A percentile compares a stretch with the other conserved stretches of the same genome.
phyloP scores from a whole-genome alignment of 2,329 filamentous ascomycete species.

The Diaporthe ampelina region DNA sequence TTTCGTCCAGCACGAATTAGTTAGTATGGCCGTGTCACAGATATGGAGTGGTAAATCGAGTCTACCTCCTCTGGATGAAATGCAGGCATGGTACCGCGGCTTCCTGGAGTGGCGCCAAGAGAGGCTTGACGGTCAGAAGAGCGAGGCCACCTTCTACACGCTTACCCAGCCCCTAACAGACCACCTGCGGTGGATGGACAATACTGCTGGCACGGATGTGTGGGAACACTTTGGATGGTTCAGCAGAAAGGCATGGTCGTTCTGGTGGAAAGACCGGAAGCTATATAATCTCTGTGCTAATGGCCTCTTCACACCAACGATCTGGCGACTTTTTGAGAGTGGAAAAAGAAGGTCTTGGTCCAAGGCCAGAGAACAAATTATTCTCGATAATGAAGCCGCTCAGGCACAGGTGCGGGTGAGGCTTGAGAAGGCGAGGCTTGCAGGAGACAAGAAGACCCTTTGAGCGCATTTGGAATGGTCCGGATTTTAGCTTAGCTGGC shows the following conservation, averaged over 20 bases:
- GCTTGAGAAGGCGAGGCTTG: background rate
- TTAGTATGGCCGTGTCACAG: conserved; percentile 37
- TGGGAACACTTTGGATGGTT: conserved; percentile 39
- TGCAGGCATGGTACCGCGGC: conserved; percentile 13
- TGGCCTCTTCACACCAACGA: conserved; percentile 25
- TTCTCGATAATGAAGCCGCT: conserved; percentile 3
- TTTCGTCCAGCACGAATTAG: conserved; percentile 39
- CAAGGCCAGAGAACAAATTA: conserved; percentile 18
- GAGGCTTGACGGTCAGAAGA: conserved; percentile 5
- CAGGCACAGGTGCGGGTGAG: conserved; percentile 2
- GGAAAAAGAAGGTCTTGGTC: conserved; percentile 29
- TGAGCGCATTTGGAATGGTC: background rate
- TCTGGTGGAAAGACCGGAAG: conserved; percentile 40
- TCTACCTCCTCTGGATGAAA: conserved; percentile 22
- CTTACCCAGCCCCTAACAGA: conserved; percentile 26
- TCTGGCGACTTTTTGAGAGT: conserved; percentile 38
- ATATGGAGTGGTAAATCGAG: conserved; percentile 33
- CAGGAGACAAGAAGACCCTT: conserved; percentile 13
- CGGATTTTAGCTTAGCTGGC: background rate
- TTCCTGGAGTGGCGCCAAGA: conserved; percentile 10
- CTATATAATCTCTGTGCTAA: conserved; percentile 37
- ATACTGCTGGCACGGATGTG: conserved; percentile 34
- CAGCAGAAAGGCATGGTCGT: conserved; percentile 35
- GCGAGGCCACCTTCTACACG: conserved; percentile 36
- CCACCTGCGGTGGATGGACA: conserved; percentile 36